phyloP scores from a whole-genome alignment of 352 stramenopile species.

The Phytophthora macrochlamydospora region DNA sequence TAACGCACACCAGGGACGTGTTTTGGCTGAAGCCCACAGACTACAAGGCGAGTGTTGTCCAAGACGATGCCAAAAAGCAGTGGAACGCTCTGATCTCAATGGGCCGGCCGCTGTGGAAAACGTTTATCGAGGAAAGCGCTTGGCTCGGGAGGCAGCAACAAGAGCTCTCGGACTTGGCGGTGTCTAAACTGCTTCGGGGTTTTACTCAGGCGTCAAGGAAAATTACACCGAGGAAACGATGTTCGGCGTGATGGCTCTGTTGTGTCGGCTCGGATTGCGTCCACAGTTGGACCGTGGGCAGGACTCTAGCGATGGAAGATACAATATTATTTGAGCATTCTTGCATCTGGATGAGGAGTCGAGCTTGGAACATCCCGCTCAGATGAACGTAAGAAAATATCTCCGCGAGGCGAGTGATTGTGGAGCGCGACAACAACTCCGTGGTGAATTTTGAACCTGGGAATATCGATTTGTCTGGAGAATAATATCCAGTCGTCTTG shows the following conservation, averaged over 20 bases:
- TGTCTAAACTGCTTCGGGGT: conserved; percentile 16
- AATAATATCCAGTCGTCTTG: too few species aligned
- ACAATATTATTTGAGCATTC: too few species aligned
- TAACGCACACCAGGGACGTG: too few species aligned
- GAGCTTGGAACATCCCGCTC: too few species aligned
- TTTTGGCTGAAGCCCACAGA: too few species aligned
- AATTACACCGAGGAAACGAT: conserved; percentile 13
- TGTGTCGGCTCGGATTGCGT: conserved; percentile 36
- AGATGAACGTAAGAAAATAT: too few species aligned
- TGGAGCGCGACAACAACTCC: too few species aligned
- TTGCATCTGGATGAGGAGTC: too few species aligned
- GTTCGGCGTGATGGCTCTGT: conserved; percentile 24
- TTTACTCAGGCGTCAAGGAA: background rate
- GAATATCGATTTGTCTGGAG: too few species aligned
- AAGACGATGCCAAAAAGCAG: background rate
- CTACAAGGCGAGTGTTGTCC: conserved; percentile 2
- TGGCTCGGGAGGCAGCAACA: background rate
- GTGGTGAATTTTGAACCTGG: too few species aligned
- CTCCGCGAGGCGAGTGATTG: too few species aligned
- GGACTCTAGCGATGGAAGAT: too few species aligned
- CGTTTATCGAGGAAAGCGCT: background rate
- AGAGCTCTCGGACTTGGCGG: background rate
- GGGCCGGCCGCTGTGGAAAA: conserved; percentile 10
- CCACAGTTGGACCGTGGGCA: conserved; percentile 1
- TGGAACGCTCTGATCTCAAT: conserved; percentile 9